Evolutionary conservation across 768 basidiomycete genomes (phyloP).

Genomic region (Boletus patriciae): DNA sequence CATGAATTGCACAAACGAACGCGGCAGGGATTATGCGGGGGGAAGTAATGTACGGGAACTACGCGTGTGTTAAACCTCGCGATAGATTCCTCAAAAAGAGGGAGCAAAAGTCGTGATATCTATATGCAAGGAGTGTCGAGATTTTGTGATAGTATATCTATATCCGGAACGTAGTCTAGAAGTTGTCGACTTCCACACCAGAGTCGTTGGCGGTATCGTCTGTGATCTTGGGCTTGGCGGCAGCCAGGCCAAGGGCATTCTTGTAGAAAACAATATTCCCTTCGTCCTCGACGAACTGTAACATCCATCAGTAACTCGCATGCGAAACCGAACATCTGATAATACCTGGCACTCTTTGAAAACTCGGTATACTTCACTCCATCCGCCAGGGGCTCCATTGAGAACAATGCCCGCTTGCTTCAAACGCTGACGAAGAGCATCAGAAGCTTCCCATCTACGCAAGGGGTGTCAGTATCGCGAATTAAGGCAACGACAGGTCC

Average conservation of each 20-base stretch:
- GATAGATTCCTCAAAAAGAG: background rate
- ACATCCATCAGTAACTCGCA: background rate
- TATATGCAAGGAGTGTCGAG: slow-evolving; percentile 2
- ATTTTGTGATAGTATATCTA: slow-evolving; percentile 5
- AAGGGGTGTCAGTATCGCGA: background rate
- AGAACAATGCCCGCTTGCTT: slow-evolving; percentile 58
- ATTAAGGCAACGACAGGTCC: slow-evolving; percentile 12
- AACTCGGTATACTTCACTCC: slow-evolving; percentile 78
- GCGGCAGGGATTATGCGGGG: no score
- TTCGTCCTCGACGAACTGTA: slow-evolving; percentile 88
- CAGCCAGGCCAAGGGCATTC: slow-evolving; percentile 78
- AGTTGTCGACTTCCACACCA: slow-evolving; percentile 55
- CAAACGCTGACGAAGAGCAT: slow-evolving; percentile 75
- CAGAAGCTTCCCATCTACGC: slow-evolving; percentile 83
- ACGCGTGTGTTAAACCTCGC: background rate
- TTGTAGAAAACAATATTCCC: slow-evolving; percentile 91
- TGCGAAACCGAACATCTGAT: background rate
- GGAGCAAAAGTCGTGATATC: slow-evolving; percentile 9
- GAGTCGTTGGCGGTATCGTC: slow-evolving; percentile 64
- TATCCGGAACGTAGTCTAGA: slow-evolving; percentile 24
- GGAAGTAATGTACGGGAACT: no score
- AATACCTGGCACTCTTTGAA: slow-evolving; percentile 73
- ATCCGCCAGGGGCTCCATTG: slow-evolving; percentile 73
- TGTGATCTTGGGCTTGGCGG: slow-evolving; percentile 62
- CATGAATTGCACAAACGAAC: no score